Conservation (phyloP, 2,329 filamentous ascomycete species). For the Colletotrichum scovillei region DNA sequence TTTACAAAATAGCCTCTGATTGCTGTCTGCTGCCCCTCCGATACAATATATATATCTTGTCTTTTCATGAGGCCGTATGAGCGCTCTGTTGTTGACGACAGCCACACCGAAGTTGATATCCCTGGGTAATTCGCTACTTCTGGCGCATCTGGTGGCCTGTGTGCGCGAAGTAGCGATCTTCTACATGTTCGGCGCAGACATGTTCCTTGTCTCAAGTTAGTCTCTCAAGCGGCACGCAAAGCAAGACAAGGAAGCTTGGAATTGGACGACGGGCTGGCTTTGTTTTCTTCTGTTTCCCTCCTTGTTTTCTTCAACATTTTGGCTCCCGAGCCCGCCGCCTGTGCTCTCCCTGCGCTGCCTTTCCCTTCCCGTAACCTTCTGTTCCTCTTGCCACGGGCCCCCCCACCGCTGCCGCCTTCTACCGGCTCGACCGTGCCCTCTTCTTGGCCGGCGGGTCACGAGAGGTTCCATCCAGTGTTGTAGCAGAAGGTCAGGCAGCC, state of each 20-base stretch:
- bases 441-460: background rate
- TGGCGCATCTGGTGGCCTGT: conserved; percentile 11
- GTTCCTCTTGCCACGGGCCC: background rate
- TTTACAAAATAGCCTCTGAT: no score
- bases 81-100: background rate
- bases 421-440: background rate
- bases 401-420: background rate
- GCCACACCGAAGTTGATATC: background rate
- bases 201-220: conserved; percentile 16
- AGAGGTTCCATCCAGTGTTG: background rate
- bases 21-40: no score
- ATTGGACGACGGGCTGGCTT: background rate
- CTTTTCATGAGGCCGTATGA: background rate
- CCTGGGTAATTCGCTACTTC: background rate
- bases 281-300: background rate
- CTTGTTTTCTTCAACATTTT: background rate
- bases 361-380: background rate
- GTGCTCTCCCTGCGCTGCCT: background rate
- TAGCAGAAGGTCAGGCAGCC: conserved; percentile 7
- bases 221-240: background rate
- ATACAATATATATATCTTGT: no score
- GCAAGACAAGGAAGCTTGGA: background rate
- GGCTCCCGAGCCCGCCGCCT: background rate
- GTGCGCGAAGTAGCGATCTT: background rate
- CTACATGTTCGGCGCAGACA: background rate